phyloP scores from a whole-genome alignment of 2,329 filamentous ascomycete genomes.

The Escovopsis weberi region DNA sequence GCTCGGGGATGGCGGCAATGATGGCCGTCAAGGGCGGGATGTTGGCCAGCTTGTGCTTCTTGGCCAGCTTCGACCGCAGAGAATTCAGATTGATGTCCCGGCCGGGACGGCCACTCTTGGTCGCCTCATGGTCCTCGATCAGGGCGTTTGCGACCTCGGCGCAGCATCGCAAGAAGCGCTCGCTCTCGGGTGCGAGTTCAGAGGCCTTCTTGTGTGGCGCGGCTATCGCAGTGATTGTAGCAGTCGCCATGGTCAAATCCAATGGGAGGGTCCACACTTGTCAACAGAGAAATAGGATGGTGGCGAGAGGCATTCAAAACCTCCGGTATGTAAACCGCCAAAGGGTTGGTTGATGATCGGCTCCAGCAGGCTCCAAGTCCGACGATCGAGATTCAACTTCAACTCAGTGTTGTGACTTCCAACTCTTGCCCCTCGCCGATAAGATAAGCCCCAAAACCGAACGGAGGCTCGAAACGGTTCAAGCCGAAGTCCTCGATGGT shows the following conservation, averaged over 20 bases:
- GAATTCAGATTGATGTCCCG: conserved; percentile 90
- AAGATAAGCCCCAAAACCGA: no score
- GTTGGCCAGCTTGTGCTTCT: conserved; percentile 79
- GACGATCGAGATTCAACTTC: no score
- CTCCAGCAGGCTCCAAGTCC: no score
- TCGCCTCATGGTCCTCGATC: conserved; percentile 84
- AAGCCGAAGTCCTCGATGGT: no score
- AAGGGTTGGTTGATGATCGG: no score
- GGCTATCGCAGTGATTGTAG: conserved; percentile 52
- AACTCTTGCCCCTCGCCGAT: no score
- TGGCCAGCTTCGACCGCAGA: conserved; percentile 72
- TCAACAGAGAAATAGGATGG: no score
- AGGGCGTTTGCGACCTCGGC: conserved; percentile 88
- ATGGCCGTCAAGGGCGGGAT: conserved; percentile 92
- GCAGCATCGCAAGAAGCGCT: conserved; percentile 85
- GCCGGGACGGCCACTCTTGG: conserved; percentile 57
- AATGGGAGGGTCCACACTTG: no score
- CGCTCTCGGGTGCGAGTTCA: conserved; percentile 80
- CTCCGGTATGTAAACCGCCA: no score
- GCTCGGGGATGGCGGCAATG: conserved; percentile 95
- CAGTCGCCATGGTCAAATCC: conserved; percentile 22
- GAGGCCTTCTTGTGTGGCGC: conserved; percentile 56
- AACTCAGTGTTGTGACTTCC: no score
- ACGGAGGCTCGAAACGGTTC: no score
- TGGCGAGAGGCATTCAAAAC: no score